phyloP scores from a whole-genome alignment of 163 green algal genomes.

The Prototheca wickerhamii region DNA sequence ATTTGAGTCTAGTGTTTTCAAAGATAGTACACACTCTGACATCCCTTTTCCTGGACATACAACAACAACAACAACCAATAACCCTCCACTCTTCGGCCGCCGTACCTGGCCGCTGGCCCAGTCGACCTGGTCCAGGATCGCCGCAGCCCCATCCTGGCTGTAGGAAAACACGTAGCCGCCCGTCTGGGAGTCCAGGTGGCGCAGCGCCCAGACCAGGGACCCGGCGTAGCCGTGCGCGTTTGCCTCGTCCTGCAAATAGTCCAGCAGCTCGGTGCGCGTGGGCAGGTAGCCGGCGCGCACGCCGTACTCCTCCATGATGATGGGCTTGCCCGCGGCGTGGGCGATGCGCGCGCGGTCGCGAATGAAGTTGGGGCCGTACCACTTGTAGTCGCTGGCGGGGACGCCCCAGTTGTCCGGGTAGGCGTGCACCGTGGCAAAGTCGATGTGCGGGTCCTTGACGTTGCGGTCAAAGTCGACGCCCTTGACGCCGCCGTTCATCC shows the following conservation, averaged over 20 bases:
- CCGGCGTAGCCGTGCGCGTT: conserved; percentile 12
- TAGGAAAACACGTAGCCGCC: conserved; percentile 11
- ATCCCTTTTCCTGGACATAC: background rate
- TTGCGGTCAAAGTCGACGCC: conserved; percentile 42
- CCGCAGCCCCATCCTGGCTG: conserved; percentile 2
- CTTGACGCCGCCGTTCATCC: conserved; percentile 24
- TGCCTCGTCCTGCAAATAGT: conserved; percentile 12
- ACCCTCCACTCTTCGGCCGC: too few species aligned
- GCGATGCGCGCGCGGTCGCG: conserved; percentile 10
- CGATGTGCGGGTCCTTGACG: conserved; percentile 15
- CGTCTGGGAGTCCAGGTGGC: background rate
- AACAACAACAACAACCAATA: background rate
- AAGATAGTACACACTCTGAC: too few species aligned
- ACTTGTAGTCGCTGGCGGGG: conserved; percentile 12
- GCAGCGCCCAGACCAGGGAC: conserved; percentile 14
- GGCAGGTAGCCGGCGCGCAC: conserved; percentile 8
- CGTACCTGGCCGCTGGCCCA: background rate
- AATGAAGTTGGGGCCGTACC: conserved; percentile 20
- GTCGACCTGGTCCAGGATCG: background rate
- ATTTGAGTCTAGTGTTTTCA: too few species aligned
- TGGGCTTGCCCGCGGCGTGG: conserved; percentile 16
- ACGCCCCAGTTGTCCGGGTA: conserved; percentile 45
- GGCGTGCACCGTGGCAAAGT: conserved; percentile 36
- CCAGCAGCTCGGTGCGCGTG: conserved; percentile 7
- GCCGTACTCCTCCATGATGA: conserved; percentile 37